Evolutionary conservation across 192 early-diverging fungal species (phyloP).

Genomic region (Dispira simplex): DNA sequence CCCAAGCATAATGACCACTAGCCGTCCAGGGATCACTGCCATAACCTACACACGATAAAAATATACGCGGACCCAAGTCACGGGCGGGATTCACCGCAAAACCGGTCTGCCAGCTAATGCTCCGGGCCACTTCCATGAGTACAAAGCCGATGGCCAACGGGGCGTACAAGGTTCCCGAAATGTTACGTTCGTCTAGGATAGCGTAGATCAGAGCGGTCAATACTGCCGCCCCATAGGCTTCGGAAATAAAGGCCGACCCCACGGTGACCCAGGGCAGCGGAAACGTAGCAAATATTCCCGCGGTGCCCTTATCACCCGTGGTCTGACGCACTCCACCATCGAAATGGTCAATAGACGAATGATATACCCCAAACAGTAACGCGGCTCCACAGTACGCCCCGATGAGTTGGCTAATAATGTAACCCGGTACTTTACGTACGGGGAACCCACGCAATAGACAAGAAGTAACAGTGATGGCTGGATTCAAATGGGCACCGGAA

Average conservation of each 20-base stretch:
- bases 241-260: slow-evolving; percentile 37
- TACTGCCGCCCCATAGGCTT: slow-evolving; percentile 51
- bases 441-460: slow-evolving; percentile 52
- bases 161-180: slow-evolving; percentile 30
- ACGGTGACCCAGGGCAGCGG: slow-evolving; percentile 34
- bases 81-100: slow-evolving; percentile 64
- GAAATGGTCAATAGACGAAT: slow-evolving; percentile 36
- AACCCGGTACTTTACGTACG: slow-evolving; percentile 46
- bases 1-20: slow-evolving; percentile 49
- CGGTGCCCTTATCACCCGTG: slow-evolving; percentile 32
- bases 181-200: slow-evolving; percentile 39
- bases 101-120: slow-evolving; percentile 46
- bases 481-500: slow-evolving; percentile 66
- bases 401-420: slow-evolving; percentile 46
- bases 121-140: slow-evolving; percentile 40
- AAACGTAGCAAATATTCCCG: slow-evolving; percentile 49
- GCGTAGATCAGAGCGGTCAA: slow-evolving; percentile 44
- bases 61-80: slow-evolving; percentile 67
- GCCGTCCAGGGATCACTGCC: slow-evolving; percentile 45
- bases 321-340: slow-evolving; percentile 32
- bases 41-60: slow-evolving; percentile 47
- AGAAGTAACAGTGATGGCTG: slow-evolving; percentile 52
- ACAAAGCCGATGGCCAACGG: slow-evolving; percentile 44
- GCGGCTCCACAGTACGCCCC: slow-evolving; percentile 58
- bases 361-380: slow-evolving; percentile 46